A percentile compares a stretch with the other conserved stretches of the same genome.
Evolutionary conservation across 345 rosid species (phyloP).

Genomic region (Lumnitzera racemosa): DNA sequence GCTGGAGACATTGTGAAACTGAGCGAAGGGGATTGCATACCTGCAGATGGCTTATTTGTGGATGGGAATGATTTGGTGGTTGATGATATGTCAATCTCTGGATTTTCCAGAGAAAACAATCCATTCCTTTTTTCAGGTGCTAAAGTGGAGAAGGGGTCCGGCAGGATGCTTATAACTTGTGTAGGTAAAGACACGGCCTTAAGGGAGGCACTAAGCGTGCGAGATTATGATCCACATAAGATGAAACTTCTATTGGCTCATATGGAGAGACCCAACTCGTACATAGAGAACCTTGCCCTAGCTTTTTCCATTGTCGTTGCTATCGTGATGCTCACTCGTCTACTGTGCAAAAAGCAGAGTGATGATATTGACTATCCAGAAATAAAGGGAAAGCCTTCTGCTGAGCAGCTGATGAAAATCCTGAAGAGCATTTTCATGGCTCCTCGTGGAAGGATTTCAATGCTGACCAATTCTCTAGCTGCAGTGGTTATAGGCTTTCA

Average conservation of each 20-base stretch:
- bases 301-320: too few species aligned
- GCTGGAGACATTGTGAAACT: too few species aligned
- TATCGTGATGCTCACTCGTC: too few species aligned
- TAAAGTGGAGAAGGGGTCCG: constrained; percentile 13
- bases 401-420: constrained; percentile 1
- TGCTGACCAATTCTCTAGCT: constrained; percentile 11
- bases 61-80: not conserved
- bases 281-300: too few species aligned
- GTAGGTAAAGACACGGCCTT: not conserved
- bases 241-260: too few species aligned
- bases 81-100: constrained; percentile 11
- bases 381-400: constrained; percentile 11
- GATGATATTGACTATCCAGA: constrained; percentile 9
- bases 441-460: constrained; percentile 14
- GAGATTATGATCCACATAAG: not conserved
- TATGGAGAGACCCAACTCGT: too few species aligned
- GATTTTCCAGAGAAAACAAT: not conserved
- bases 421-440: constrained; percentile 9
- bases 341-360: not conserved
- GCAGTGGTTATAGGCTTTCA: constrained; percentile 3
- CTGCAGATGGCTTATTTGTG: too few species aligned
- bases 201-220: not conserved
- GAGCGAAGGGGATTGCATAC: too few species aligned
- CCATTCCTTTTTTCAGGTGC: constrained; percentile 18
- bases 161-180: constrained; percentile 13